These are phyloP conservation scores for Cyclanthera cordifolia DNA, from an alignment of 306 rosid genomes.

Conservation along the genomic window DNA sequence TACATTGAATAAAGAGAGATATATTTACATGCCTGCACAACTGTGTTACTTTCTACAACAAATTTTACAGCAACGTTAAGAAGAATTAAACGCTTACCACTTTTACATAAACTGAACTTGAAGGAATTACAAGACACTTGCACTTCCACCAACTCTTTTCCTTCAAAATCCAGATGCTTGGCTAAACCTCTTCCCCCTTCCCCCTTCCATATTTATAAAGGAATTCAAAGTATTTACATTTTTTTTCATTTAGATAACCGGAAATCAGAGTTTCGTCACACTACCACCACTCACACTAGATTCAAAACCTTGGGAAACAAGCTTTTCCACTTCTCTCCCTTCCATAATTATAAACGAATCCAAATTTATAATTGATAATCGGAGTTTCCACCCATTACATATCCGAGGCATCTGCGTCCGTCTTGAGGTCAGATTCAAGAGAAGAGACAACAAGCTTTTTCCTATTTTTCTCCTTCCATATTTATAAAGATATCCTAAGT, in stretches of 20 bases:
- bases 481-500: no score
- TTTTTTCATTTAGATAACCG: not conserved
- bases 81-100: conserved; percentile 4
- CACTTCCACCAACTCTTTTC: not conserved
- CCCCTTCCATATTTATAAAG: not conserved
- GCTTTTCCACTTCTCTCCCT: no score
- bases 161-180: not conserved
- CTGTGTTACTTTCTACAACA: not conserved
- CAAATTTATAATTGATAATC: no score
- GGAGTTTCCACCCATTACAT: no score
- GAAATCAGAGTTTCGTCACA: no score
- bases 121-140: not conserved
- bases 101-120: conserved; percentile 1
- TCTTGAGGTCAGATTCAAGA: no score
- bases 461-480: not conserved
- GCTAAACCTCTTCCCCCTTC: not conserved
- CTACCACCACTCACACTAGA: no score
- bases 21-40: not conserved
- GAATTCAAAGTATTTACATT: conserved; percentile 3
- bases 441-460: not conserved
- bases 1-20: not conserved
- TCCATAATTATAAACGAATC: no score
- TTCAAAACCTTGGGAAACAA: no score
- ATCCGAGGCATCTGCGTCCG: no score
- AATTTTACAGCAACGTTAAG: conserved; percentile 6